Evolutionary conservation across 768 basidiomycete species (phyloP).

Genomic region (Astraeus odoratus): DNA sequence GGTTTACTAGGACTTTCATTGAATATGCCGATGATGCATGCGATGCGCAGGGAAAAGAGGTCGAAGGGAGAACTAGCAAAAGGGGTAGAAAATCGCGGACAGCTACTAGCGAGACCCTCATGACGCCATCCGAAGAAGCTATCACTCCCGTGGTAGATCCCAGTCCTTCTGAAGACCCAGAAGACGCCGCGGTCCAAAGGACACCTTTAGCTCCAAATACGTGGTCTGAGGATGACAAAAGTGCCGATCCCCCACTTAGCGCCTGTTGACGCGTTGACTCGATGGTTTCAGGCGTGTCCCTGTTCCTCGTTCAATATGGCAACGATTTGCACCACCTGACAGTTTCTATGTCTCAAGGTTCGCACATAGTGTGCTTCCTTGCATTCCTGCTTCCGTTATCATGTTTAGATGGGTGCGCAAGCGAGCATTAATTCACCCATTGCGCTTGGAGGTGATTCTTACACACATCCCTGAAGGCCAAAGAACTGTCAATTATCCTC

Average conservation of each 20-base stretch:
- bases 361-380: constrained; percentile 9
- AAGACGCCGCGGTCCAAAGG: constrained; percentile 15
- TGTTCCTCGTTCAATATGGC: constrained; percentile 56
- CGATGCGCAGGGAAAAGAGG: constrained; percentile 15
- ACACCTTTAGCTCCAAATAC: constrained; percentile 30
- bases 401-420: constrained; percentile 46
- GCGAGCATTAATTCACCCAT: constrained; percentile 27
- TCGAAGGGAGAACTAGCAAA: constrained; percentile 27
- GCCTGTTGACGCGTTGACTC: constrained; percentile 5
- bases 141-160: constrained; percentile 11
- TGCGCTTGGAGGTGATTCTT: neutral
- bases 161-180: constrained; percentile 19
- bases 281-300: constrained; percentile 38
- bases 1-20: constrained; percentile 3
- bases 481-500: neutral
- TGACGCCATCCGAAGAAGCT: constrained; percentile 19
- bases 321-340: constrained; percentile 66
- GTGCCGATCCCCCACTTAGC: constrained; percentile 28
- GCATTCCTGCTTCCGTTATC: constrained; percentile 5
- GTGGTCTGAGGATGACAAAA: constrained; percentile 67
- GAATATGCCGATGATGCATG: constrained; percentile 13
- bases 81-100: constrained; percentile 26
- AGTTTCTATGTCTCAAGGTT: constrained; percentile 58
- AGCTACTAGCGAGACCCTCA: constrained; percentile 22
- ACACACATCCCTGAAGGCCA: neutral